Percentiles rank a stretch among this genome's conserved stretches.
Conservation (phyloP, 148 eudicot species). For the Vaccinium darrowii region DNA sequence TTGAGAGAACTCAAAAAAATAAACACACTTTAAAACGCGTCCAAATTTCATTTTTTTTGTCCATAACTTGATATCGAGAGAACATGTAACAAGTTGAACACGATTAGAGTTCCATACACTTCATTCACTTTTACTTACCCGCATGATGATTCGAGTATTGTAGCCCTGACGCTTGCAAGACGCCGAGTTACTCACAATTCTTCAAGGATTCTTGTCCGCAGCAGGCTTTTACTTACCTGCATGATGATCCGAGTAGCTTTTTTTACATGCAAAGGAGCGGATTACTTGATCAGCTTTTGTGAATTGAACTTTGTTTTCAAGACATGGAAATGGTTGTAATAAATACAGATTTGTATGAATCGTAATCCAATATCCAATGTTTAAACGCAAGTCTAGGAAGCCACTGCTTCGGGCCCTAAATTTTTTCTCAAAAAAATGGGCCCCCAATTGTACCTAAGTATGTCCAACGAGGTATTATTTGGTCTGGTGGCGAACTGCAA, state of each 20-base stretch:
- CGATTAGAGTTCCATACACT: no score
- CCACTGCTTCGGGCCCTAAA: not conserved
- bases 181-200: conserved; percentile 21
- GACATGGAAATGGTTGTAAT: not conserved
- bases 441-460: not conserved
- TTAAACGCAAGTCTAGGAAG: no score
- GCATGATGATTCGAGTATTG: conserved; percentile 18
- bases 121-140: no score
- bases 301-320: not conserved
- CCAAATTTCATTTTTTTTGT: no score
- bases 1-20: no score
- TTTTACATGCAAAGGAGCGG: conserved; percentile 31
- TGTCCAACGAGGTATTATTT: not conserved
- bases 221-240: conserved; percentile 29
- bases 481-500: not conserved
- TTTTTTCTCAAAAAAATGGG: no score
- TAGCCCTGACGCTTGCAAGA: conserved; percentile 27
- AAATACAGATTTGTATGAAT: not conserved
- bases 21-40: no score
- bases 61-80: no score
- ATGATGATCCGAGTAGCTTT: conserved; percentile 33
- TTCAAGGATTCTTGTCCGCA: conserved; percentile 35
- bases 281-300: conserved; percentile 36
- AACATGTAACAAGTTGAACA: no score
- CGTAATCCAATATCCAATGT: not conserved